Base-by-base conservation (phyloP, 352 stramenopile genomes). In the Pythium folliculosum region DNA sequence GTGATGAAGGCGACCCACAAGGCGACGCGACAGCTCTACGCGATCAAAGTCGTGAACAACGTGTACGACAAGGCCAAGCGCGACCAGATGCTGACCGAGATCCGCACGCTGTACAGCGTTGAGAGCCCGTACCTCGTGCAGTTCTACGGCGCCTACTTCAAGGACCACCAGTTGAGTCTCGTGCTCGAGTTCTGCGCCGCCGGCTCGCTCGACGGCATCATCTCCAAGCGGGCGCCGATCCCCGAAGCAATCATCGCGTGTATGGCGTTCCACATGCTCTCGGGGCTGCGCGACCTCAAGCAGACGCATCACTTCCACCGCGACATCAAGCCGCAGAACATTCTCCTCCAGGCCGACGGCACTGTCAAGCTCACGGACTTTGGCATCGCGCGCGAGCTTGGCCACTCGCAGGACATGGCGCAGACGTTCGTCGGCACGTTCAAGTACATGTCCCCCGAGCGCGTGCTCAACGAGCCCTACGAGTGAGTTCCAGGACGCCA, bases 301-400 rank as follows among this genome's bases (percentile, higher is more conserved):
- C 67, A 75, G 1, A 69, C 77, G 32, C 78, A 85, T 35, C 84
- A 92, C 49, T 98, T 98, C 60, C 94, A 98, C 60, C 89, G 94
- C 40, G 94, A 98, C 62, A 86, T 98, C 63, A 98, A 98, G 63
- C 92, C 92, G 17, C 90, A 90, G 43, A 98, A 98, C 75, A 86
- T 98, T 35, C 78, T 98, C 19, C 74, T 97, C 50, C 91, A 96
- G 62, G 54, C 75, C 32, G 60, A 86, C 21, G 89, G 84, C n/a
- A 72, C 65, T 13, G 80, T 96, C 35, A 97, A 97, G 65, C 77
- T 92, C 44, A 90, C 83, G 4, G 85, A 94, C 71, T 94, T 94
- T 61, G 85, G 85, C 13, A 74, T 94, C 22, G 84, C 83, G 5
- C 63, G 84, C 14, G 83, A 88, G 52, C 72, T 94, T 21, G 78